Evolutionary conservation across 225 moss, liverwort and hornwort genomes (phyloP), one percentile per base, ranked within the genome.

Genomic region (Pleurozium schreberi): DNA sequence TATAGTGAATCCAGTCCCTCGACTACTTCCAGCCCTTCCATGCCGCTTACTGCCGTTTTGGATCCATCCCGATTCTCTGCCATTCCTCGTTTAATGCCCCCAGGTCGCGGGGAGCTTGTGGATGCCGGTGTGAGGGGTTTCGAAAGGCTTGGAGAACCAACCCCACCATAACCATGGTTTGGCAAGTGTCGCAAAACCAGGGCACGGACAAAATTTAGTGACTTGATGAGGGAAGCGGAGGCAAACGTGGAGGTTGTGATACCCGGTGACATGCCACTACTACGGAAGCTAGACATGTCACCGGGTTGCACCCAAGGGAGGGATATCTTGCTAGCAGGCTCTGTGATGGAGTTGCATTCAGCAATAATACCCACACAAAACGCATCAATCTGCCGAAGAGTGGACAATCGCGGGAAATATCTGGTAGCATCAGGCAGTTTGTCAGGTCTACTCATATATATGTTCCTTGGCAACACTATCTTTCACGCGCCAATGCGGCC

Each of bases 321-420:
- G 63, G 93, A 93, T 80, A 93, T 95, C 92, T 93, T 98, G 81
- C 92, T 92, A 67, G 93, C 90, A 93, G 92, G 96, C 76, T 93
- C 95, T 84, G 94, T 93, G 75, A 93, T 84, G 81, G 97, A 95
- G 87, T 97, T 95, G 93, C 96, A 96, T 90, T 99, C 99, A 84
- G 97, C 94, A 95, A 98, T 97, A 86, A 97, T 96, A 87, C 92
- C 90, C 87, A 95, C 95, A 95, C 99, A 99, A 92, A 97, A 99
- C 57, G 93, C 92, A 91, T 96, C 99, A 91, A 99, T 97, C 78
- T 97, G 96, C 89, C 95, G 96, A 87, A 99, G 97, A 66, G 99
- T 99, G 89, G 95, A 92, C 88, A 66, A 82, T 90, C 96, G 93
- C 84, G 99, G 99, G 47, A 93, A 75, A 91, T 99, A 95, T 94